Evolutionary conservation across 208 protist species (phyloP).

Genomic region (Herpetomonas samuelpessoai): DNA sequence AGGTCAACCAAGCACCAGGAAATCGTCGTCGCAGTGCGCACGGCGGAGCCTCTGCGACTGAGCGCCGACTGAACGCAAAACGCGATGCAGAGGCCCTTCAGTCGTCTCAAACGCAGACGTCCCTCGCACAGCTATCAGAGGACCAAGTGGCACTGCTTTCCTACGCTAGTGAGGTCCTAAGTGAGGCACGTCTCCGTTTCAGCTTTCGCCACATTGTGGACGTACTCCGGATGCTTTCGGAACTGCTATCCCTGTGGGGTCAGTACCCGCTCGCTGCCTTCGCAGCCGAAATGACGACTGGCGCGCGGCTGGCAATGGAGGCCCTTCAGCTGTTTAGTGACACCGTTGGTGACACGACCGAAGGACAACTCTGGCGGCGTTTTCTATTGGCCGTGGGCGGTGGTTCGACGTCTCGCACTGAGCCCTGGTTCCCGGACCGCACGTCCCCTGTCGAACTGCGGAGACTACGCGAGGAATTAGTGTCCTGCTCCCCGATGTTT

Average conservation of each 20-base stretch:
- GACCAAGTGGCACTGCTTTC: not conserved
- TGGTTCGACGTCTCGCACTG: too few relatives aligned
- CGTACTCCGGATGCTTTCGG: not conserved
- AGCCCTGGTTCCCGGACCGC: too few relatives aligned
- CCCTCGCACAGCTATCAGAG: not conserved
- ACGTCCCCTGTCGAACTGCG: too few relatives aligned
- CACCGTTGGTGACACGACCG: not conserved
- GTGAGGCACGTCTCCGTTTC: not conserved
- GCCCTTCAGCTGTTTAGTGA: not conserved
- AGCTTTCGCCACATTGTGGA: not conserved
- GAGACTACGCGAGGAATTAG: too few relatives aligned
- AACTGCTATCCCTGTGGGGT: not conserved
- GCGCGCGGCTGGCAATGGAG: not conserved
- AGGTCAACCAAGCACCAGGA: too few relatives aligned
- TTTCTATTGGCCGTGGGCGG: too few relatives aligned
- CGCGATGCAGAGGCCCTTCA: not conserved
- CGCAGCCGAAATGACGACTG: not conserved
- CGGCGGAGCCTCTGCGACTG: too few relatives aligned
- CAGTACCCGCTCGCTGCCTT: not conserved
- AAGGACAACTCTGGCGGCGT: constrained; percentile 2
- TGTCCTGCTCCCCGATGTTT: too few relatives aligned
- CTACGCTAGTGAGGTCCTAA: not conserved
- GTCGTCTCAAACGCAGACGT: not conserved
- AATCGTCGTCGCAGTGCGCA: not conserved
- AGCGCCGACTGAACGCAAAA: not conserved